phyloP scores from a whole-genome alignment of 331 rosid species.

The Acacia pycnantha region DNA sequence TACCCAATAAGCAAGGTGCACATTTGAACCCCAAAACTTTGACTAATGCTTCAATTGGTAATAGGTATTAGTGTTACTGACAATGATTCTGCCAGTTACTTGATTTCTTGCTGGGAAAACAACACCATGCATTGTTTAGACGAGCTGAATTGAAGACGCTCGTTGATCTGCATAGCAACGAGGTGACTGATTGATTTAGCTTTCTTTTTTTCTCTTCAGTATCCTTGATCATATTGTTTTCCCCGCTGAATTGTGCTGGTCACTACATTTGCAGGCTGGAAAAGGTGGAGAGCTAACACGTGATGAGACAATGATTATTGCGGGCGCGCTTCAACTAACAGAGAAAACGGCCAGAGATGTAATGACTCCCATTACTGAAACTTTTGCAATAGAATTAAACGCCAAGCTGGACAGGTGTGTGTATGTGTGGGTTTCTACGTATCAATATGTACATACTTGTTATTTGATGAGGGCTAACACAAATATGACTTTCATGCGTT shows the following conservation, averaged over 20 bases:
- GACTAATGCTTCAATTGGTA: background rate
- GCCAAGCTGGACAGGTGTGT: constrained; percentile 82
- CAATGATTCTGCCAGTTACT: constrained; percentile 1
- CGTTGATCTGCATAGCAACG: constrained; percentile 12
- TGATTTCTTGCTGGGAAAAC: constrained; percentile 14
- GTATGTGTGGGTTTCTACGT: background rate
- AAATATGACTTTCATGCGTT: background rate
- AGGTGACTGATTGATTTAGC: background rate
- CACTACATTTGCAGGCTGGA: constrained; percentile 64
- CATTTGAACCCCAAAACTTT: background rate
- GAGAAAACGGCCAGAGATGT: constrained; percentile 90
- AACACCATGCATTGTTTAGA: constrained; percentile 8
- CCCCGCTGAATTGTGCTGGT: background rate
- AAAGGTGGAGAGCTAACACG: constrained; percentile 99
- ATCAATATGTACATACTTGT: background rate
- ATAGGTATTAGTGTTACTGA: background rate
- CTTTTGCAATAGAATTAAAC: constrained; percentile 80
- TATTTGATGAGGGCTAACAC: background rate
- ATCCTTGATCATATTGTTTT: background rate
- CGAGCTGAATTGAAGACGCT: constrained; percentile 17
- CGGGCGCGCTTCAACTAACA: constrained; percentile 91
- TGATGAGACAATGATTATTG: constrained; percentile 97
- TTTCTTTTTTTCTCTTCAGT: background rate
- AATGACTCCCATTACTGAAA: constrained; percentile 90
- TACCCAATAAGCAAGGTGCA: constrained; percentile 15